These are phyloP conservation scores for Phytopythium mirpurense DNA, from an alignment of 352 stramenopile species.

Conservation along the genomic window DNA sequence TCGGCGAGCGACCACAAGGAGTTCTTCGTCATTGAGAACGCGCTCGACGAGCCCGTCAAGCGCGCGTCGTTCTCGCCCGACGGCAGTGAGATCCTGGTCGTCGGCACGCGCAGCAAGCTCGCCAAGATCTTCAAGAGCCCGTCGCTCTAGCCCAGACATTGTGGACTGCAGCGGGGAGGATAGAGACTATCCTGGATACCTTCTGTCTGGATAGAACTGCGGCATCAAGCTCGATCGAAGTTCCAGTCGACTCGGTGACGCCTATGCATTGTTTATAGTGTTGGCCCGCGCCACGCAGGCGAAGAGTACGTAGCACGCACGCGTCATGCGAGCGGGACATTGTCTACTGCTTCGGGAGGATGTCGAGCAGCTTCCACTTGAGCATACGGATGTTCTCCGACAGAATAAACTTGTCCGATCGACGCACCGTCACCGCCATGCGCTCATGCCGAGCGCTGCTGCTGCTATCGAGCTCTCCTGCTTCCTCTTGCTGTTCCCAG, in stretches of 20 bases:
- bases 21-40: slow-evolving; percentile 42
- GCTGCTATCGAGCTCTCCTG: slow-evolving; percentile 4
- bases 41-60: slow-evolving; percentile 61
- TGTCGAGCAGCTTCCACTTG: slow-evolving; percentile 60
- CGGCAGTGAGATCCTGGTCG: slow-evolving; percentile 58
- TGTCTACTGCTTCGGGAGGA: slow-evolving; percentile 33
- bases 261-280: slow-evolving; percentile 1
- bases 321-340: no score
- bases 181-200: no score
- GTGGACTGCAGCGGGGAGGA: no score
- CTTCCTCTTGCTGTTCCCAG: slow-evolving; percentile 16
- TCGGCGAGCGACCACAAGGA: slow-evolving; percentile 42
- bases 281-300: not conserved
- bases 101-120: slow-evolving; percentile 58
- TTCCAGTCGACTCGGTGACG: not conserved
- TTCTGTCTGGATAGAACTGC: no score
- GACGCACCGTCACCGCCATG: slow-evolving; percentile 51
- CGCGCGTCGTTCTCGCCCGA: slow-evolving; percentile 53
- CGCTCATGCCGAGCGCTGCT: slow-evolving; percentile 29
- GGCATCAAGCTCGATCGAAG: slow-evolving; percentile 1
- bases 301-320: not conserved
- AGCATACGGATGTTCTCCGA: slow-evolving; percentile 61
- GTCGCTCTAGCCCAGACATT: slow-evolving; percentile 18
- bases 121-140: slow-evolving; percentile 68
- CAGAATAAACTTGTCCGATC: slow-evolving; percentile 62